Conservation (phyloP, 208 protist genomes). For the Trypanosoma avium region DNA sequence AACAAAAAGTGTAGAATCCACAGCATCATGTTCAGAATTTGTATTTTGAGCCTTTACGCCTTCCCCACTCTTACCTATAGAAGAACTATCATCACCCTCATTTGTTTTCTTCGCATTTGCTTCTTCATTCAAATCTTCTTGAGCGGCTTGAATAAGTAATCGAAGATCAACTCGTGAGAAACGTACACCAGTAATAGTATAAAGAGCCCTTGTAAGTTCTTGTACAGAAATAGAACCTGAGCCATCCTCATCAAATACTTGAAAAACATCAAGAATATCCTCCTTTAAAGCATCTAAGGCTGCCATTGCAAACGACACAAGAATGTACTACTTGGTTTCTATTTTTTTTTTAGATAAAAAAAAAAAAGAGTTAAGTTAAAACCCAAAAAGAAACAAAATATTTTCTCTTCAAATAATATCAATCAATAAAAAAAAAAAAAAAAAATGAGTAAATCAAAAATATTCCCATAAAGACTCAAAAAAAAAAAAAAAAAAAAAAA, state of each 20-base stretch:
- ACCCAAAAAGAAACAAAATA: conserved; percentile 5
- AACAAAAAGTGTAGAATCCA: conserved; percentile 73
- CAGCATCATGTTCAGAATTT: conserved; percentile 32
- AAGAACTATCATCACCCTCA: background rate
- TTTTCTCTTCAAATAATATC: conserved; percentile 4
- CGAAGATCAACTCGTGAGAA: conserved; percentile 53
- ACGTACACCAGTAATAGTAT: conserved; percentile 77
- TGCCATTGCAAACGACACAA: conserved; percentile 24
- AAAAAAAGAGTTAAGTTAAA: conserved; percentile 21
- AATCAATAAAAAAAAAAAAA: background rate
- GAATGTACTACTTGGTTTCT: conserved; percentile 6
- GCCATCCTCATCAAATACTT: conserved; percentile 80
- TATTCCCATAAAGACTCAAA: conserved; percentile 15
- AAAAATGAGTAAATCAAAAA: background rate
- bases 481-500: background rate
- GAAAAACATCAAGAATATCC: conserved; percentile 83
- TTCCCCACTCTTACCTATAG: background rate
- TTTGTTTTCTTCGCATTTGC: conserved; percentile 11
- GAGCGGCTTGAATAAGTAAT: conserved; percentile 44
- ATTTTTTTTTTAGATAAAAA: background rate
- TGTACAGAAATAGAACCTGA: conserved; percentile 65
- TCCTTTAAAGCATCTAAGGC: conserved; percentile 46
- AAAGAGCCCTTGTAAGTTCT: conserved; percentile 62
- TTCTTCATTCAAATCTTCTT: conserved; percentile 39
- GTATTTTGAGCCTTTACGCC: background rate